These are phyloP conservation scores for Zhuliangozyma parablackwelliae DNA, from an alignment of 1,139 yeast genomes.

Conservation along the genomic window DNA sequence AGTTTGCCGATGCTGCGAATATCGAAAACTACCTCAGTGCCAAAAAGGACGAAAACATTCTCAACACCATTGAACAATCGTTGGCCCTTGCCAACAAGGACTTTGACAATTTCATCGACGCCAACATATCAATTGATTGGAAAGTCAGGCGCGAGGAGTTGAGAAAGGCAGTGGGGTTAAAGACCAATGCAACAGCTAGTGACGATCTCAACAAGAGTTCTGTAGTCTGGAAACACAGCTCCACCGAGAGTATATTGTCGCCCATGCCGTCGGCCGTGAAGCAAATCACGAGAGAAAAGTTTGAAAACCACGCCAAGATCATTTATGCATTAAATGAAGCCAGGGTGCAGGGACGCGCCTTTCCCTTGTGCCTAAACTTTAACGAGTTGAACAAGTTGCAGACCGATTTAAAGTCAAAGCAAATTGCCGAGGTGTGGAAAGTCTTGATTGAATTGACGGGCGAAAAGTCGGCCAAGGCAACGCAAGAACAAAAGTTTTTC, in stretches of 20 bases:
- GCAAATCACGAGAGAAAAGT: conserved; percentile 50
- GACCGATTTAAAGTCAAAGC: conserved; percentile 56
- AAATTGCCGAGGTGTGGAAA: conserved; percentile 62
- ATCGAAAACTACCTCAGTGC: conserved; percentile 58
- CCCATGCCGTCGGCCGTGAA: conserved; percentile 27
- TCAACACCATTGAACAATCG: conserved; percentile 80
- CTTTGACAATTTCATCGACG: conserved; percentile 72
- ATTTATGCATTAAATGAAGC: conserved; percentile 68
- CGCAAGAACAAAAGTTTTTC: conserved; percentile 45
- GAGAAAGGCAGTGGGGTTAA: conserved; percentile 59
- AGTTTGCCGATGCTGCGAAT: conserved; percentile 10
- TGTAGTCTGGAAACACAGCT: conserved; percentile 35
- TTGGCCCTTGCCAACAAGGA: conserved; percentile 72
- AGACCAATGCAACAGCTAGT: conserved; percentile 14
- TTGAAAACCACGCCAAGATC: conserved; percentile 69
- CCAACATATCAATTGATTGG: conserved; percentile 82
- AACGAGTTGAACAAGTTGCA: conserved; percentile 49
- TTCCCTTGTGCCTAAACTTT: conserved; percentile 50
- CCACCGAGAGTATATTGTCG: conserved; percentile 30
- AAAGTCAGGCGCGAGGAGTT: conserved; percentile 68
- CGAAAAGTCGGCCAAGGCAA: conserved; percentile 31
- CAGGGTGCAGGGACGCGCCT: conserved; percentile 48
- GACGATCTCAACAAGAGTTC: conserved; percentile 14
- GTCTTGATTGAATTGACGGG: conserved; percentile 44
- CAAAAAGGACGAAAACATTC: conserved; percentile 77